A percentile compares a stretch with the other conserved stretches of the same genome.
These are phyloP conservation scores for Carex sylvatica DNA, from an alignment of 202 grass and related monocot genomes.

Conservation along the genomic window DNA sequence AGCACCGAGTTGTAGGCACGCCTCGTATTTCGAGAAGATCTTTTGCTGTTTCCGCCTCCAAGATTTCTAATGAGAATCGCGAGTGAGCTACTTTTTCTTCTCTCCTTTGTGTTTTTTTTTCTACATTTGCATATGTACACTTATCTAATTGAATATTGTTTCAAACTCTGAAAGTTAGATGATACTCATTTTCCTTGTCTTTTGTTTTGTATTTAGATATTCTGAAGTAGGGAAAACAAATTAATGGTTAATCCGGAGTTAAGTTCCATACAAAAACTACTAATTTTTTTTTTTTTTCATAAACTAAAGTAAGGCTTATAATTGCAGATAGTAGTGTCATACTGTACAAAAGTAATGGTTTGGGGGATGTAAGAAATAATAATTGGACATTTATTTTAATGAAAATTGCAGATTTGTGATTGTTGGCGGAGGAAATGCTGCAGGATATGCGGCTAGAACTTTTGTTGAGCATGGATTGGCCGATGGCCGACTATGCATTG, in stretches of 20 bases:
- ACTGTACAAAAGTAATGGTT: neutral
- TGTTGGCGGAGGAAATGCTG: slow-evolving; percentile 84
- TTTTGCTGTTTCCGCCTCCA: slow-evolving; percentile 30
- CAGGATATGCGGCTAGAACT: slow-evolving; percentile 80
- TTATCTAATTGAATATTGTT: neutral
- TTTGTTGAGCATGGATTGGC: slow-evolving; percentile 91
- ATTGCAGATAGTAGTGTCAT: neutral
- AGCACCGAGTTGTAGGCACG: neutral
- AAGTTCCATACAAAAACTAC: neutral
- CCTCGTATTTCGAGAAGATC: slow-evolving; percentile 8
- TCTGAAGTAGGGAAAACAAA: neutral
- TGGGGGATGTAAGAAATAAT: neutral
- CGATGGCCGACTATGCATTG: slow-evolving; percentile 78
- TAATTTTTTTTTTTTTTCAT: too few relatives aligned
- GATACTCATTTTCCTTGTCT: neutral
- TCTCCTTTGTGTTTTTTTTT: neutral
- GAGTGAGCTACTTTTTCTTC: slow-evolving; percentile 23
- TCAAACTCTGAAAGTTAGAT: neutral
- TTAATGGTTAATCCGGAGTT: neutral
- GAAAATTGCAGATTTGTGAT: slow-evolving; percentile 71
- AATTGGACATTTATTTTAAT: neutral
- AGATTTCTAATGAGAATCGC: slow-evolving; percentile 37
- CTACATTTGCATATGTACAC: neutral
- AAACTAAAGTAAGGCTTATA: neutral
- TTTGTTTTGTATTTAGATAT: neutral